Percentiles rank a stretch among this genome's conserved stretches.
Conservation (phyloP, 139 green algal species). For the Tetratostichococcus sp. region DNA sequence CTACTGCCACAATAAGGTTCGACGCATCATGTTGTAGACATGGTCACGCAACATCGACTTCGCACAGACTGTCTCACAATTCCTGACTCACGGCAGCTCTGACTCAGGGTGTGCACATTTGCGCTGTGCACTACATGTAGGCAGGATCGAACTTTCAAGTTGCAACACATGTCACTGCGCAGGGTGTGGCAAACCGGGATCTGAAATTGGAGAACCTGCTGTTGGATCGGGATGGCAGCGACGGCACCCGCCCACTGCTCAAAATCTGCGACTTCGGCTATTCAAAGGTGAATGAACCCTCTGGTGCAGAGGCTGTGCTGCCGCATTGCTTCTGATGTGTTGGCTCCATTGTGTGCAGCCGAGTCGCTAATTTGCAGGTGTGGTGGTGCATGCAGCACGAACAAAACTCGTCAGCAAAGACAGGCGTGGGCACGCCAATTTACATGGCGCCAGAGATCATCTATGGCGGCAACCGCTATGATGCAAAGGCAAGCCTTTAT, state of each 20-base stretch:
- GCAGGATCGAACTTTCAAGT: no score
- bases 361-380: no score
- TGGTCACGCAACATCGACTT: no score
- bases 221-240: conserved; percentile 32
- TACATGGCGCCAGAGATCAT: conserved; percentile 82
- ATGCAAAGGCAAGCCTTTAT: no score
- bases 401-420: conserved; percentile 56
- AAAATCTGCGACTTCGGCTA: conserved; percentile 75
- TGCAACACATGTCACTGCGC: neutral
- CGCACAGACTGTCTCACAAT: no score
- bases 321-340: neutral
- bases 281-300: conserved; percentile 48
- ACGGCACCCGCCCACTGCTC: conserved; percentile 29
- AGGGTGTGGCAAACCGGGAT: conserved; percentile 55
- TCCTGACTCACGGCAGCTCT: no score
- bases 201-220: conserved; percentile 66
- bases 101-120: neutral
- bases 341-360: no score
- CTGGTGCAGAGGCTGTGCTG: no score
- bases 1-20: conserved; percentile 47
- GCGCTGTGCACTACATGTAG: no score
- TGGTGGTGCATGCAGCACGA: conserved; percentile 38
- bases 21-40: no score
- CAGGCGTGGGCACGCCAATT: conserved; percentile 61
- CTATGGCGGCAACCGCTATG: conserved; percentile 35